Evolutionary conservation across 2,329 filamentous ascomycete species (phyloP).

Genomic region (Diaporthe sp.): DNA sequence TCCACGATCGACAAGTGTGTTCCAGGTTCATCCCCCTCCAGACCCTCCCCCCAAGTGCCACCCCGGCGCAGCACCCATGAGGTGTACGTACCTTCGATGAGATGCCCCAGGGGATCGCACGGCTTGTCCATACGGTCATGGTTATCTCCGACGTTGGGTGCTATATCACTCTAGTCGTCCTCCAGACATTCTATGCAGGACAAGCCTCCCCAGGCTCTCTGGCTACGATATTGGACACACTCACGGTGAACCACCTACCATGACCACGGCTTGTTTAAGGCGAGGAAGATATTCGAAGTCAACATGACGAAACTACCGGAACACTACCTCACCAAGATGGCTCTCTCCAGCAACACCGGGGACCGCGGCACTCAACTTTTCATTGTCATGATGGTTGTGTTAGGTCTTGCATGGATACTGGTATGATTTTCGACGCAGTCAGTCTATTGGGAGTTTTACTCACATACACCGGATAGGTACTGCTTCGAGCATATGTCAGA

Average conservation of each 20-base stretch:
- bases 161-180: constrained; percentile 10
- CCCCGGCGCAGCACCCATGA: constrained; percentile 1
- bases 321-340: constrained; percentile 21
- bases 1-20: constrained; percentile 18
- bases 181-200: not conserved
- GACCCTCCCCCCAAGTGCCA: not conserved
- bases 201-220: not conserved
- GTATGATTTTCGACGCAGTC: not conserved
- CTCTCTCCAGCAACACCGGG: not conserved
- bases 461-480: constrained; percentile 43
- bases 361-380: constrained; percentile 31
- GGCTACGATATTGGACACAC: not conserved
- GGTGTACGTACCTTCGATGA: not conserved
- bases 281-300: constrained; percentile 3
- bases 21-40: constrained; percentile 27
- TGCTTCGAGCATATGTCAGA: constrained; percentile 62
- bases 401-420: constrained; percentile 31
- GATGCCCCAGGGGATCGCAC: constrained; percentile 1
- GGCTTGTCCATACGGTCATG: not conserved
- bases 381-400: constrained; percentile 15
- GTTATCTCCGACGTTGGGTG: not conserved
- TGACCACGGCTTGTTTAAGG: constrained; percentile 2
- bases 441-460: not conserved
- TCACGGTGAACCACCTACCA: not conserved
- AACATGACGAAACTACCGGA: constrained; percentile 26